These are phyloP conservation scores for Suillus luteus DNA, from an alignment of 768 basidiomycete genomes.

Conservation along the genomic window DNA sequence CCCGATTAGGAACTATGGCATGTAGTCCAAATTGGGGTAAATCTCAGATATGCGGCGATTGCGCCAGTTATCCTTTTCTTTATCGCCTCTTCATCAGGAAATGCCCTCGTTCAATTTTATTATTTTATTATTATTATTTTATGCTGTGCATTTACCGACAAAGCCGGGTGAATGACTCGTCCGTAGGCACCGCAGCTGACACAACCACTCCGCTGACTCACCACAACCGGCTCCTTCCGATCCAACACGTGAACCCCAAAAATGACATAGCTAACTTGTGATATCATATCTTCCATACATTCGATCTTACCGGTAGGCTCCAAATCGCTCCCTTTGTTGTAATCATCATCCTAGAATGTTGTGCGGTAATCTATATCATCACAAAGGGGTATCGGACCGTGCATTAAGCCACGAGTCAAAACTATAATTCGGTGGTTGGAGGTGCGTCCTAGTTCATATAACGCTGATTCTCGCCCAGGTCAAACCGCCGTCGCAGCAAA, in stretches of 20 bases:
- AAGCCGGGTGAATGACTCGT: constrained; percentile 9
- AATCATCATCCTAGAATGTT: not conserved
- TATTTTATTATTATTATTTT: not conserved
- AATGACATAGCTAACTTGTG: not conserved
- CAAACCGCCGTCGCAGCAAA: constrained; percentile 10
- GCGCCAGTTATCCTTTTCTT: constrained; percentile 7
- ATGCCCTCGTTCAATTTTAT: constrained; percentile 7
- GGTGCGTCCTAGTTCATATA: not conserved
- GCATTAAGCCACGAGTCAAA: not conserved
- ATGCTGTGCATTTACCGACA: not conserved
- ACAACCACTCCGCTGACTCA: constrained; percentile 22
- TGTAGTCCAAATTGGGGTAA: not conserved
- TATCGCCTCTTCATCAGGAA: constrained; percentile 6
- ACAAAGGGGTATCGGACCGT: constrained; percentile 2
- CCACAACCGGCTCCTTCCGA: constrained; percentile 13
- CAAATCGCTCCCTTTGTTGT: not conserved
- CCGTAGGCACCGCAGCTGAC: constrained; percentile 19
- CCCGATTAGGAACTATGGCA: constrained; percentile 17
- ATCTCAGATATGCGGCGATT: constrained; percentile 36
- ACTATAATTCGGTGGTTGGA: not conserved
- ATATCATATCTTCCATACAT: not conserved
- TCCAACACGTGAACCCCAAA: not conserved
- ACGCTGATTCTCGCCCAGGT: not conserved
- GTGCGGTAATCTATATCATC: not conserved
- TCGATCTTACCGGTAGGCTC: not conserved